Conservation (phyloP, 495 filamentous ascomycete genomes). For the Pyrenula massariospora region DNA sequence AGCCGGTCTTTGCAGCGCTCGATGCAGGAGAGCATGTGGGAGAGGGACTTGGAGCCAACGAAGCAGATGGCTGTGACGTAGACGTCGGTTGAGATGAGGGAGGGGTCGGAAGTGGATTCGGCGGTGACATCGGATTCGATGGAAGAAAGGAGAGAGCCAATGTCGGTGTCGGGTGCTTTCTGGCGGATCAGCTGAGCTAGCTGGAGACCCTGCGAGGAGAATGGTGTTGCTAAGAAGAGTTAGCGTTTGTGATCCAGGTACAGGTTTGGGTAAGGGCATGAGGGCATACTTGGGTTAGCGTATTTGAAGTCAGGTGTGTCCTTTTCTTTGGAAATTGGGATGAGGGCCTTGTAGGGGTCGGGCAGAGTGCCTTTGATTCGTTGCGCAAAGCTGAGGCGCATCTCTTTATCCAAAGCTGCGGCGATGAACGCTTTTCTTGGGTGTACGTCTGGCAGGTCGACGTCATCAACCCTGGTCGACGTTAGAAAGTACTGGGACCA, state of each 20-base stretch:
- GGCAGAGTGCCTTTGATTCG: conserved; percentile 91
- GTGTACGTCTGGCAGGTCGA: conserved; percentile 61
- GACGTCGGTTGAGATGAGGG: conserved; percentile 77
- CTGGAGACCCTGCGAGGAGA: conserved; percentile 66
- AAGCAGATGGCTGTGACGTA: conserved; percentile 88
- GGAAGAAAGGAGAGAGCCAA: conserved; percentile 60
- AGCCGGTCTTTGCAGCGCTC: conserved; percentile 92
- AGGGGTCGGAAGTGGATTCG: conserved; percentile 53
- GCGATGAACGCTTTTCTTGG: conserved; percentile 87
- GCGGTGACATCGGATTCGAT: conserved; percentile 67
- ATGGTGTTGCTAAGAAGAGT: conserved; percentile 56
- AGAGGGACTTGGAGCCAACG: conserved; percentile 88
- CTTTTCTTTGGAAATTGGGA: conserved; percentile 78
- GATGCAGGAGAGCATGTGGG: conserved; percentile 89
- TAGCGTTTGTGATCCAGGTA: conserved; percentile 2
- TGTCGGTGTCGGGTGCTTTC: conserved; percentile 72
- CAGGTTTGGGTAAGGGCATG: not conserved
- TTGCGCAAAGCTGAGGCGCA: conserved; percentile 89
- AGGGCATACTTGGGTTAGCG: conserved; percentile 54
- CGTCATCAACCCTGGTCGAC: conserved; percentile 58
- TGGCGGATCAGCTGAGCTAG: conserved; percentile 66
- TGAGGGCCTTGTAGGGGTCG: conserved; percentile 69
- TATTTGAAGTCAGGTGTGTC: conserved; percentile 95
- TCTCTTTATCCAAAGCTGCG: conserved; percentile 91
- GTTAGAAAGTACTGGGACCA: not conserved